Base-by-base conservation (phyloP, 1,139 yeast genomes). In the Suhomyces guaymorum region DNA sequence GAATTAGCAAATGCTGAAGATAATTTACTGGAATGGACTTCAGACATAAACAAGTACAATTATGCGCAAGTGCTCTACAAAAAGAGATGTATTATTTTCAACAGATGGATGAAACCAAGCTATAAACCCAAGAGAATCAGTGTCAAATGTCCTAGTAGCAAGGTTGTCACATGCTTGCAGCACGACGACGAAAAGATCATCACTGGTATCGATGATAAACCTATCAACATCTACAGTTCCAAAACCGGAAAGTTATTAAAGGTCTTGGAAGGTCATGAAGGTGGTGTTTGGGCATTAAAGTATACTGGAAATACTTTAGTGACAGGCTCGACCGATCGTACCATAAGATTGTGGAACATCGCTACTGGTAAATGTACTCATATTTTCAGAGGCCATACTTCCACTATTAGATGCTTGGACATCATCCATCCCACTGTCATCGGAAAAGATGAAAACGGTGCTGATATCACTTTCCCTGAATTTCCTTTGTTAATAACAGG, bases 211-310 rank as follows among this genome's bases (percentile, higher is more conserved):
- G 97, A 90, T 51, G 96, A 88, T 48, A 78, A 78, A 47, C 76
- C 80, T 50, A 87, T 92, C 43, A 80, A 87, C 42, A 81, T 94
- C 7, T 89, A 88, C 57, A 82, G 85, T 47, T 80, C 96, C 3
- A 66, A 71, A 23, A 80, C 87, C 0, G 97, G 97, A 4, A 66
- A 67, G 30, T 66, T 82, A 29, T 52, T 83, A n/a, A 70, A 78
- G 32, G 82, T 85, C 2, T 68, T 92, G 33, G 71, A 74, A 35
- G 97, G 97, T 9, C 98, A 92, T 54, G 95, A 86, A 40, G 97
- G 97, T 30, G 98, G 98, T 17, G 98, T 94, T 7, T 92, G 99
- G 99, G 97, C 98, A 1, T 69, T 92, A 55, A 89, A 92, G 58
- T 90, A 89, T 55, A 77, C 77, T 35, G 87, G 87, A n/a, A 80